Evolutionary conservation across 2,329 filamentous ascomycete genomes (phyloP).

Genomic region (Pochonia chlamydosporia): DNA sequence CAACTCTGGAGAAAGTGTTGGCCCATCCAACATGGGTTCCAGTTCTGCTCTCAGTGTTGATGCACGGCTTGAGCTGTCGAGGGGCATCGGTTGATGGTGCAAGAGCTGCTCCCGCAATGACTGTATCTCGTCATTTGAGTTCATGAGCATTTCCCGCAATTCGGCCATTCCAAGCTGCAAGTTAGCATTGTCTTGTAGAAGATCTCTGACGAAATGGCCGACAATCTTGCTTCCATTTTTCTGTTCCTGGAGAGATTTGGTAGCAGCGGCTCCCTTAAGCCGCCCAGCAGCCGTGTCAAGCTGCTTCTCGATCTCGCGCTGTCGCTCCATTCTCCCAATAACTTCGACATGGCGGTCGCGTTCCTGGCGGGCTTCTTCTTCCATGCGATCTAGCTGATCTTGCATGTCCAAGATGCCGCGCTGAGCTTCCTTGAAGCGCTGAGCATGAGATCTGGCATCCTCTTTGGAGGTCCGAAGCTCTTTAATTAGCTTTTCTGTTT

Average conservation of each 20-base stretch:
- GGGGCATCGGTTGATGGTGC: constrained; percentile 63
- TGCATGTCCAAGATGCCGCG: constrained; percentile 71
- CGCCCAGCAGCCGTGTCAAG: constrained; percentile 73
- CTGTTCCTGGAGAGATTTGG: constrained; percentile 55
- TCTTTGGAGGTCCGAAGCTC: constrained; percentile 62
- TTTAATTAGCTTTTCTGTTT: constrained; percentile 68
- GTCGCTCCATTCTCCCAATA: constrained; percentile 74
- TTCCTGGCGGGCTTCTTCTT: constrained; percentile 75
- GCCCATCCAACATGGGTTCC: constrained; percentile 37
- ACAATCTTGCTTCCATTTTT: constrained; percentile 65
- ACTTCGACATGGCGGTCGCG: constrained; percentile 76
- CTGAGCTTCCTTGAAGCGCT: constrained; percentile 83
- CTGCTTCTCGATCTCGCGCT: constrained; percentile 76
- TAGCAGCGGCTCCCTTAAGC: constrained; percentile 73
- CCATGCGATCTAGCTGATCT: constrained; percentile 83
- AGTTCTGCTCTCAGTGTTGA: constrained; percentile 69
- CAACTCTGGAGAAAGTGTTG: constrained; percentile 59
- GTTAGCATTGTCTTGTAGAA: constrained; percentile 91
- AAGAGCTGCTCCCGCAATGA: constrained; percentile 74
- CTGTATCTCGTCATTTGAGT: constrained; percentile 92
- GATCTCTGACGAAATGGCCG: constrained; percentile 93
- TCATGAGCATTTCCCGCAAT: constrained; percentile 81
- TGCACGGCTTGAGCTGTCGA: constrained; percentile 30
- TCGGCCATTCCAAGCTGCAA: constrained; percentile 89
- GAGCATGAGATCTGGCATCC: constrained; percentile 71